Evolutionary conservation across 371 early-diverging fungal species (phyloP).

Genomic region (Nosema muscidifuracis): DNA sequence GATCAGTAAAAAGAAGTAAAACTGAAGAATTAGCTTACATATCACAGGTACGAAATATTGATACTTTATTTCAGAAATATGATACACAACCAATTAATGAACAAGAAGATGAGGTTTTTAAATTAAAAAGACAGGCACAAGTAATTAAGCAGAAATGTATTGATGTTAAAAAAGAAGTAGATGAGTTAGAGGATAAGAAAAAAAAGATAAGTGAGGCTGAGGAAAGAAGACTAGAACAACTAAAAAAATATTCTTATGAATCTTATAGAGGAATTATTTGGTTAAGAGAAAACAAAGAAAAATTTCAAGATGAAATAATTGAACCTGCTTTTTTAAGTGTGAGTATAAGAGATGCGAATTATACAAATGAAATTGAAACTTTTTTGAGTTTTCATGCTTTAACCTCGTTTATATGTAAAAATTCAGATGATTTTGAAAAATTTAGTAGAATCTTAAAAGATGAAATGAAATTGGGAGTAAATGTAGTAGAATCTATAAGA

Average conservation of each 20-base stretch:
- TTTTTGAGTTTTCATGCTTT: constrained; percentile 58
- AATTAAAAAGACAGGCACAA: constrained; percentile 31
- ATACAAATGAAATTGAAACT: constrained; percentile 55
- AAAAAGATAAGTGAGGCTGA: constrained; percentile 46
- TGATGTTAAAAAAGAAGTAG: constrained; percentile 43
- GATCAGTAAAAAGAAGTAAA: not conserved
- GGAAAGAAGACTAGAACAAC: constrained; percentile 42
- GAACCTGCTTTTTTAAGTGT: constrained; percentile 60
- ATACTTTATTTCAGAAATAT: not conserved
- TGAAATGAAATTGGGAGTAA: constrained; percentile 54
- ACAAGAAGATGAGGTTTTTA: constrained; percentile 39
- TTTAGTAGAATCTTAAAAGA: constrained; percentile 60
- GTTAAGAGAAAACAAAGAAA: constrained; percentile 53
- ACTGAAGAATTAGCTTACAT: not conserved
- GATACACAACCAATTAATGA: constrained; percentile 5
- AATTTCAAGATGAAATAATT: constrained; percentile 56
- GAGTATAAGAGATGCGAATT: constrained; percentile 51
- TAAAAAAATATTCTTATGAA: constrained; percentile 58
- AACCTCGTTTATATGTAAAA: constrained; percentile 62
- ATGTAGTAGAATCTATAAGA: constrained; percentile 50
- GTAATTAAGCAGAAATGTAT: constrained; percentile 41
- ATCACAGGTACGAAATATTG: not conserved
- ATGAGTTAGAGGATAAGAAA: constrained; percentile 34
- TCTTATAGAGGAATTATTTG: constrained; percentile 60
- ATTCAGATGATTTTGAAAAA: constrained; percentile 50